Conservation (phyloP, 768 basidiomycete genomes). For the Gloeopeniophorella convolvens region DNA sequence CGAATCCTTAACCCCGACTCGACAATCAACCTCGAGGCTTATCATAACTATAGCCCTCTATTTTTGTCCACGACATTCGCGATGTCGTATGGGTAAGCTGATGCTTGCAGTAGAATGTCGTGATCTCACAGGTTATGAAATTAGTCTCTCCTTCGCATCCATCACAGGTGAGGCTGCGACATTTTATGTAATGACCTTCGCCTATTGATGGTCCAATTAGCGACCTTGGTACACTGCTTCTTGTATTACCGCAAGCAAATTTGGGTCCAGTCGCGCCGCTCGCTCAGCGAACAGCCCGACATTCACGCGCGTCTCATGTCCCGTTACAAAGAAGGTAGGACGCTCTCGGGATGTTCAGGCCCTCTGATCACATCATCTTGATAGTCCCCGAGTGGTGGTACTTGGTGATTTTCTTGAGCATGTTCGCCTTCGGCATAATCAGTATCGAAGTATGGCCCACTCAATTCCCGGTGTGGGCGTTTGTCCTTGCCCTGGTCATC, state of each 20-base stretch:
- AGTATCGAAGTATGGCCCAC: constrained; percentile 69
- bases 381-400: constrained; percentile 79
- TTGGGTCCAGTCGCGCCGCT: constrained; percentile 58
- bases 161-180: constrained; percentile 43
- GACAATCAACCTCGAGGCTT: constrained; percentile 49
- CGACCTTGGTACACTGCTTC: constrained; percentile 63
- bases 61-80: constrained; percentile 66
- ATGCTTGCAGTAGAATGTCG: background rate
- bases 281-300: constrained; percentile 74
- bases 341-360: no score
- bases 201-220: constrained; percentile 14
- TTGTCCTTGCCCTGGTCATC: constrained; percentile 62
- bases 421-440: constrained; percentile 64
- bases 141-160: constrained; percentile 60
- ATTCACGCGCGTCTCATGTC: constrained; percentile 80
- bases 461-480: constrained; percentile 65
- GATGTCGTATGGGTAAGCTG: constrained; percentile 54
- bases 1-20: constrained; percentile 46
- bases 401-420: constrained; percentile 49
- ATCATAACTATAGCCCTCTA: constrained; percentile 51
- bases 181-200: background rate
- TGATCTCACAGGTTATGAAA: no score
- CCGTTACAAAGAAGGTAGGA: constrained; percentile 63
- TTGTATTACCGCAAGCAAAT: constrained; percentile 82
- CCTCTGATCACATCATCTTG: constrained; percentile 83